Percentiles rank a stretch among this genome's conserved stretches.
These are phyloP conservation scores for Sphaerulina musiva DNA, from an alignment of 2,329 filamentous ascomycete species.

Conservation along the genomic window DNA sequence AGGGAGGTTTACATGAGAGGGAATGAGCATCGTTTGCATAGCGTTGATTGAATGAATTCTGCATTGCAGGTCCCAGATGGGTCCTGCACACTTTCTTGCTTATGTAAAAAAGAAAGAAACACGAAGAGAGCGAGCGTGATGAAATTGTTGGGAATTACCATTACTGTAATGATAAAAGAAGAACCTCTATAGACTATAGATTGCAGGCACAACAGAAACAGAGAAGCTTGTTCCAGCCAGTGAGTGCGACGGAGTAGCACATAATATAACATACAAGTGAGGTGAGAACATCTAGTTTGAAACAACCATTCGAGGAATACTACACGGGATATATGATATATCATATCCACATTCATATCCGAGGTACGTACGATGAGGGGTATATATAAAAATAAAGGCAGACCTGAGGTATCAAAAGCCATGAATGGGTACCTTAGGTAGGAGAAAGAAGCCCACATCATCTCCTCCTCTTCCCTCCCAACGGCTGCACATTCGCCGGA, in stretches of 20 bases:
- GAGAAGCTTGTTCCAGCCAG: too few species aligned
- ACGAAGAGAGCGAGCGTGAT: too few species aligned
- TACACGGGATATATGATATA: too few species aligned
- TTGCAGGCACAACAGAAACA: too few species aligned
- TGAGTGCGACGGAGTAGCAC: background rate
- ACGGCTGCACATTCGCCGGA: constrained; percentile 16
- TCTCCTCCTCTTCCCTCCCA: background rate
- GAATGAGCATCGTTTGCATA: background rate
- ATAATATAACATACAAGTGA: too few species aligned
- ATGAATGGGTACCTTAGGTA: too few species aligned
- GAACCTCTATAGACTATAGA: background rate
- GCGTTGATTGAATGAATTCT: background rate
- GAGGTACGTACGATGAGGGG: too few species aligned
- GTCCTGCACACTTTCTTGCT: background rate
- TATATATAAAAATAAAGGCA: too few species aligned
- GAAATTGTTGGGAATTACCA: background rate
- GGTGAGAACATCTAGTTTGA: too few species aligned
- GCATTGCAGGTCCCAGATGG: background rate
- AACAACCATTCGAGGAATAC: too few species aligned
- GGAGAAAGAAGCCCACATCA: background rate
- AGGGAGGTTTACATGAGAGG: background rate
- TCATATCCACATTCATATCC: too few species aligned
- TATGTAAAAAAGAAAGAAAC: background rate
- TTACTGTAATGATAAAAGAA: background rate
- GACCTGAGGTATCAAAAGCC: too few species aligned